These are phyloP conservation scores for Podospora pseudopauciseta DNA, from an alignment of 495 filamentous ascomycete genomes.

Conservation along the genomic window DNA sequence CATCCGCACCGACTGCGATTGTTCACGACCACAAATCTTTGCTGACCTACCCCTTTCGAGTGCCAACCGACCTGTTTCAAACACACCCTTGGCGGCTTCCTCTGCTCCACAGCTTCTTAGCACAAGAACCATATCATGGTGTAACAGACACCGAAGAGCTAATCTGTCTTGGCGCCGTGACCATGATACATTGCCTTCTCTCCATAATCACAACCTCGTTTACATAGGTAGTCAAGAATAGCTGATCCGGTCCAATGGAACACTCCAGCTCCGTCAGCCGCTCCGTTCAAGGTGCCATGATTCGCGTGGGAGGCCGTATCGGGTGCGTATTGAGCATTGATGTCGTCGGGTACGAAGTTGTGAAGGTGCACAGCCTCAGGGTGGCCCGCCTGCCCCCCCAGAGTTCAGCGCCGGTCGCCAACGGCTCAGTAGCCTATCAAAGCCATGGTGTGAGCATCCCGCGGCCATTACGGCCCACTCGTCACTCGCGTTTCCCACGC, in stretches of 20 bases:
- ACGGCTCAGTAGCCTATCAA: constrained; percentile 20
- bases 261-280: not conserved
- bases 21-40: not conserved
- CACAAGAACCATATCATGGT: not conserved
- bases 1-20: not conserved
- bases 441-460: constrained; percentile 15
- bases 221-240: not conserved
- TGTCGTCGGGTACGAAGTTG: not conserved
- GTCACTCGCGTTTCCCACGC: not conserved
- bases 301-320: constrained; percentile 9
- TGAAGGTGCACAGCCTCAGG: constrained; percentile 27
- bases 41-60: not conserved
- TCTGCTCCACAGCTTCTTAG: not conserved
- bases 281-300: not conserved
- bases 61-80: not conserved
- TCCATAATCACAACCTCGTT: not conserved
- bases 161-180: not conserved
- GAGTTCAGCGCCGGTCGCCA: constrained; percentile 13
- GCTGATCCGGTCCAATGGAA: not conserved
- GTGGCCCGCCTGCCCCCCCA: constrained; percentile 4
- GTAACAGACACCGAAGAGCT: not conserved
- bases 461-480: constrained; percentile 11
- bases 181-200: not conserved
- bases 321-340: not conserved
- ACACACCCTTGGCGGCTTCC: not conserved